These are phyloP conservation scores for Alloascoidea hylecoeti DNA, from an alignment of 805 yeast species.

Conservation along the genomic window DNA sequence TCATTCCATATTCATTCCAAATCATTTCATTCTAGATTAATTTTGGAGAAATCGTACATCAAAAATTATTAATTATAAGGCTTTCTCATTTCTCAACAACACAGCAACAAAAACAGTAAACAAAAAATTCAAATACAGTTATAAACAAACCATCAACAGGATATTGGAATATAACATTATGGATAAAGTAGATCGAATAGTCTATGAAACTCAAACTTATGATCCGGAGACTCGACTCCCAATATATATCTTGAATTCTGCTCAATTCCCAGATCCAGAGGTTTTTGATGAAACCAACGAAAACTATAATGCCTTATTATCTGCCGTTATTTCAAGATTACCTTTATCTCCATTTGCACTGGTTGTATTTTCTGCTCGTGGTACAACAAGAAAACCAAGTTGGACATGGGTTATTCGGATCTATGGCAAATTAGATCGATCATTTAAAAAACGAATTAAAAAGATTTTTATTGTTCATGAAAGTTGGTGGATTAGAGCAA, in stretches of 20 bases:
- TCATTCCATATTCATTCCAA: no score
- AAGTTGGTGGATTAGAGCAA: slow-evolving; percentile 74
- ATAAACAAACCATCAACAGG: no score
- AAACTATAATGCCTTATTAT: slow-evolving; percentile 36
- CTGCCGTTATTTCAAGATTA: slow-evolving; percentile 35
- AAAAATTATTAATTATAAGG: no score
- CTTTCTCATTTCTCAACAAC: no score
- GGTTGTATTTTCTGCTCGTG: slow-evolving; percentile 63
- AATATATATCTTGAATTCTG: slow-evolving; percentile 70
- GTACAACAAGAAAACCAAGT: slow-evolving; percentile 42
- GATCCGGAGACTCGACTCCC: slow-evolving; percentile 65
- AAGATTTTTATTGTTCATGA: slow-evolving; percentile 79
- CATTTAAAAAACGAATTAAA: slow-evolving; percentile 34
- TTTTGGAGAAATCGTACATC: no score
- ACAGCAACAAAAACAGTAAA: no score
- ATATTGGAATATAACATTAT: not conserved
- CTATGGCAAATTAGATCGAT: slow-evolving; percentile 42
- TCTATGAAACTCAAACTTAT: slow-evolving; percentile 27
- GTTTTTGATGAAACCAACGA: slow-evolving; percentile 20
- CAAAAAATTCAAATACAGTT: no score
- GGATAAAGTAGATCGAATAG: not conserved
- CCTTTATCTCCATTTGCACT: slow-evolving; percentile 55
- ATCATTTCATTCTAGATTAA: no score
- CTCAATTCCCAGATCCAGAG: slow-evolving; percentile 56
- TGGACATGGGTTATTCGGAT: slow-evolving; percentile 66